Evolutionary conservation across 306 rosid species (phyloP).

Genomic region (Quercus berberidifolia): DNA sequence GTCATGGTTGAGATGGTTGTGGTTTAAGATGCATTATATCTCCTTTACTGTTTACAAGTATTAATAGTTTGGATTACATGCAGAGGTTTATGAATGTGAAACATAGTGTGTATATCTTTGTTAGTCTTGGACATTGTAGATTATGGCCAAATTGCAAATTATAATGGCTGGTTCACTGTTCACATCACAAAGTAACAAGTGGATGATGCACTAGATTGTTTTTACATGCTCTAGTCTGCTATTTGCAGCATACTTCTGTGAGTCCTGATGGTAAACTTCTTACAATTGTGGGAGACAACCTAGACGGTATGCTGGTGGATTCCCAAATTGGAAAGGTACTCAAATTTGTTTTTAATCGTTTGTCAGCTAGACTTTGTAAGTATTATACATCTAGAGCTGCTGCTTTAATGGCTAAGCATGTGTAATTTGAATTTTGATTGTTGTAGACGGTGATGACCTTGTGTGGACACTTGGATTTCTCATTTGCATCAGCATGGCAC

Average conservation of each 20-base stretch:
- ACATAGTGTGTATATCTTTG: background rate
- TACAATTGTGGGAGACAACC: slow-evolving; percentile 79
- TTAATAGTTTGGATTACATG: background rate
- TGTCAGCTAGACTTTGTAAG: background rate
- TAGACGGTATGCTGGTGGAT: slow-evolving; percentile 72
- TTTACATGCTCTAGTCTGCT: background rate
- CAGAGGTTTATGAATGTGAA: background rate
- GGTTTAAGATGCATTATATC: background rate
- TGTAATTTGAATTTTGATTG: slow-evolving; percentile 10
- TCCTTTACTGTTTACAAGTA: background rate
- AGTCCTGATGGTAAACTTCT: slow-evolving; percentile 77
- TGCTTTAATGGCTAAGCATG: background rate
- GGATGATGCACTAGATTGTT: background rate
- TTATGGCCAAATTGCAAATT: background rate
- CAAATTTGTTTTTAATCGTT: background rate
- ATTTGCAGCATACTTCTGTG: slow-evolving; percentile 73
- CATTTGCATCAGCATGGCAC: slow-evolving; percentile 95
- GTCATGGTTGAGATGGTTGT: background rate
- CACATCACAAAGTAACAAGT: background rate
- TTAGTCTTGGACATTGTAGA: background rate
- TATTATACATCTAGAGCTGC: background rate
- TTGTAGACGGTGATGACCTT: slow-evolving; percentile 52
- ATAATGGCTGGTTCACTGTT: background rate
- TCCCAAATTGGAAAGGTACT: slow-evolving; percentile 89
- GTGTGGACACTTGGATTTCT: slow-evolving; percentile 75